Base-by-base conservation (phyloP, 805 yeast genomes). In the Candida ascalaphidarum region DNA sequence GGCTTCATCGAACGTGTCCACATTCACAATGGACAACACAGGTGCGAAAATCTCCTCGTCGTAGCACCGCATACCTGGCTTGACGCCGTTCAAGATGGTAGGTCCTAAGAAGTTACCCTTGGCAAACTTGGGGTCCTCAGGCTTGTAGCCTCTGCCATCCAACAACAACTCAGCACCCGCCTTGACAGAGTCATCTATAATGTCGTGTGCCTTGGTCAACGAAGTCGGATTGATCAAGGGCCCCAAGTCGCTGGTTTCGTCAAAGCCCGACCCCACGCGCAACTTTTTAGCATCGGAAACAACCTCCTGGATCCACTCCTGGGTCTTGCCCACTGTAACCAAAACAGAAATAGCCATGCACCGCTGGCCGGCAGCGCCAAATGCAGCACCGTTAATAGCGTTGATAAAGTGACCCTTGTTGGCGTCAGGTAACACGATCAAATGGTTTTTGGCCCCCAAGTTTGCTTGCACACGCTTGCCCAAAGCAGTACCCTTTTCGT, bases 351-450 rank as follows among this genome's bases (percentile, higher is more conserved):
- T 74, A 8, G 84, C 82, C 81, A 80, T 75, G 58, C 89, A 80
- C 49, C 86, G 73, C 65, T 80, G 89, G 36, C 88, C 89, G 12
- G 88, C 86, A 28, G 88, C 86, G 18, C 88, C 85, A 52, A 80
- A 80, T 14, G 85, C 82, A 30, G 88, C 85, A 27, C 84, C 81
- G 33, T 66, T 75, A 26, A 80, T 58, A 31, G 81, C 77, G 47
- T 73, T 75, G 41, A 80, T 58, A 27, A 81, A 70, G 36, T 72
- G 73, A 36, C 59, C 54, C 52, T 74, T 71, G 55, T 77, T 71
- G 26, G 85, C 84, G 44, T 80, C 88, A 11, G 86, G 84, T 37
- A 77, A 59, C 11, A 80, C 73, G 31, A 81, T 68, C 45, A 80
- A 69, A 53, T 80, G 89, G 64, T 80, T 80, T 59, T 80, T 80